Evolutionary conservation across 106 monocot genomes (phyloP).

Genomic region (Allium cepa): DNA sequence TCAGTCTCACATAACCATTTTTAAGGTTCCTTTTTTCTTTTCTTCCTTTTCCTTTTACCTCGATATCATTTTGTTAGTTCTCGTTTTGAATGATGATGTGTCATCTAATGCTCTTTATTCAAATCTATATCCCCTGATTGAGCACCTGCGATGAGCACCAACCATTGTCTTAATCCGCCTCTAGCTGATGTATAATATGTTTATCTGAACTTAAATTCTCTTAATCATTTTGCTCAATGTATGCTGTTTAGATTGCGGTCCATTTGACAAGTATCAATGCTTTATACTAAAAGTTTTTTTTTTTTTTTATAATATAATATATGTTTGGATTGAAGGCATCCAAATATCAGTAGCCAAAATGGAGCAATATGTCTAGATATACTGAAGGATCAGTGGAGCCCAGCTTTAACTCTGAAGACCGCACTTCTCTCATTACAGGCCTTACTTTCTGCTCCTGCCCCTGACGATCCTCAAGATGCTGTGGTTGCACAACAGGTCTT

Average conservation of each 20-base stretch:
- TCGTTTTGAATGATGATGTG: not conserved
- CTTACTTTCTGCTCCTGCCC: slow-evolving; percentile 82
- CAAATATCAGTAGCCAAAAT: slow-evolving; percentile 99
- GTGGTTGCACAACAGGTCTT: slow-evolving; percentile 96
- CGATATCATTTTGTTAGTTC: not conserved
- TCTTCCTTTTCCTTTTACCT: not conserved
- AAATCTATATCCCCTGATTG: too few relatives aligned
- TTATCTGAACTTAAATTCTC: not conserved
- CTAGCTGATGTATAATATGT: not conserved
- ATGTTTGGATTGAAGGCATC: slow-evolving; percentile 50
- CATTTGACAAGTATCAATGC: not conserved
- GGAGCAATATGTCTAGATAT: slow-evolving; percentile 99
- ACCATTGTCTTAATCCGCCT: too few relatives aligned
- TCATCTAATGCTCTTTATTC: not conserved
- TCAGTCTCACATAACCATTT: too few relatives aligned
- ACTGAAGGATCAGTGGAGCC: slow-evolving; percentile 98
- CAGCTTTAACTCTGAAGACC: slow-evolving; percentile 92
- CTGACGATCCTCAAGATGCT: slow-evolving; percentile 99
- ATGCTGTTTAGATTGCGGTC: not conserved
- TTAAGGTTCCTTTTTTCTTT: too few relatives aligned
- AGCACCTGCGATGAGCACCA: too few relatives aligned
- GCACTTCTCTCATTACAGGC: slow-evolving; percentile 94
- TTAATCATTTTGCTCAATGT: not conserved
- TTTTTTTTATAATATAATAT: not conserved
- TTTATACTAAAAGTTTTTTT: not conserved